Evolutionary conservation across 805 yeast species (phyloP).

Genomic region (Suhomyces sp.): DNA sequence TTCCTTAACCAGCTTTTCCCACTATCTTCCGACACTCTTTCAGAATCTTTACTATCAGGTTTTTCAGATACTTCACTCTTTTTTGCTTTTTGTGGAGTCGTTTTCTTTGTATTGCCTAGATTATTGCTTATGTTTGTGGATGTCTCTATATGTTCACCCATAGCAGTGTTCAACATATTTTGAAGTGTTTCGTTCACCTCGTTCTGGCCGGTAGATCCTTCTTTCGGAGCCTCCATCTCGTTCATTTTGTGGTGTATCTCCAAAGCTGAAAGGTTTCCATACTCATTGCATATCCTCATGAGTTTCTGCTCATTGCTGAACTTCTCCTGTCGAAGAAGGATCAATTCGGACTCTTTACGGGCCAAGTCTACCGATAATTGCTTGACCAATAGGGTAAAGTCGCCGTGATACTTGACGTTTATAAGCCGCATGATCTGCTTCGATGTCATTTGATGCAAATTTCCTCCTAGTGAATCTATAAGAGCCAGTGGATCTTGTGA

Average conservation of each 20-base stretch:
- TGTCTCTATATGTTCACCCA: conserved; percentile 16
- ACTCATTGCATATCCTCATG: conserved; percentile 29
- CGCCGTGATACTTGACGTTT: conserved; percentile 21
- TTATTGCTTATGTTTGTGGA: neutral
- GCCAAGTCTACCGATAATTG: conserved; percentile 50
- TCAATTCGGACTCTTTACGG: conserved; percentile 44
- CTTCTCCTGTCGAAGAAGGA: conserved; percentile 31
- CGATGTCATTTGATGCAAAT: conserved; percentile 7
- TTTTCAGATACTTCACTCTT: conserved; percentile 1
- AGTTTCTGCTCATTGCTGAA: conserved; percentile 34
- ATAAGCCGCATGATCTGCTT: conserved; percentile 18
- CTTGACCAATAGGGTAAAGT: conserved; percentile 34
- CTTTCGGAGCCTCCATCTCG: conserved; percentile 3
- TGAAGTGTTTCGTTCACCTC: conserved; percentile 19
- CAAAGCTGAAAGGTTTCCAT: conserved; percentile 32
- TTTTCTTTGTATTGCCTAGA: neutral
- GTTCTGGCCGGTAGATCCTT: neutral
- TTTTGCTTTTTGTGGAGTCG: neutral
- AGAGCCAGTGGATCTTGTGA: neutral
- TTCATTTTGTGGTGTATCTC: conserved; percentile 33
- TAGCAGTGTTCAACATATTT: conserved; percentile 29
- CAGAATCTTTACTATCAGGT: neutral
- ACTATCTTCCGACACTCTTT: neutral
- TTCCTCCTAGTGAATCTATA: conserved; percentile 13
- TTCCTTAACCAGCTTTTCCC: conserved; percentile 10